Conservation (phyloP, 176 grass and related monocot genomes). For the Cymbopogon citratus region DNA sequence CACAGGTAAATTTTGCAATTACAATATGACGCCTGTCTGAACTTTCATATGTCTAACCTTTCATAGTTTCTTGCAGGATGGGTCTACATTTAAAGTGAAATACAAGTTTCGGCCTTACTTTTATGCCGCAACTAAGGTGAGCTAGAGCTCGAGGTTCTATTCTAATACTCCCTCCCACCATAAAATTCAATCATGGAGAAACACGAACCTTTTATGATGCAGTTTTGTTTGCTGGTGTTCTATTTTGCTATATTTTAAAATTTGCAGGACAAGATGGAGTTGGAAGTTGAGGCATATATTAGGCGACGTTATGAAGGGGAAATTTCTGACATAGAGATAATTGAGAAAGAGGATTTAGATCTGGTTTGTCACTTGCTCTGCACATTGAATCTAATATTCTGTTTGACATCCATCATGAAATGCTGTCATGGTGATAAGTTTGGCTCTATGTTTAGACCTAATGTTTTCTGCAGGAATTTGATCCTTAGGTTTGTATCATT, state of each 20-base stretch:
- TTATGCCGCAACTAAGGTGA: slow-evolving; percentile 91
- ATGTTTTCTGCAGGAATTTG: slow-evolving; percentile 3
- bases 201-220: not conserved
- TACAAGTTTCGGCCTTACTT: slow-evolving; percentile 92
- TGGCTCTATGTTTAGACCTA: not conserved
- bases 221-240: not conserved
- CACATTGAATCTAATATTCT: slow-evolving; percentile 9
- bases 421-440: slow-evolving; percentile 6
- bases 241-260: slow-evolving; percentile 25
- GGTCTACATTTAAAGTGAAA: slow-evolving; percentile 92
- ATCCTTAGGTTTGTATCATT: not conserved
- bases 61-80: slow-evolving; percentile 58
- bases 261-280: slow-evolving; percentile 76
- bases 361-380: slow-evolving; percentile 54
- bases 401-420: slow-evolving; percentile 10
- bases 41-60: slow-evolving; percentile 6
- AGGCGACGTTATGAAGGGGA: slow-evolving; percentile 79
- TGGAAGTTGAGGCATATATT: slow-evolving; percentile 90
- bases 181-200: not conserved
- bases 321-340: slow-evolving; percentile 74
- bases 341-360: slow-evolving; percentile 92
- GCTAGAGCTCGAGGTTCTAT: not conserved
- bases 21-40: not conserved
- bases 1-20: slow-evolving; percentile 54
- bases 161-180: not conserved